These are phyloP conservation scores for Phialophora macrospora DNA, from an alignment of 2,329 filamentous ascomycete species.

Conservation along the genomic window DNA sequence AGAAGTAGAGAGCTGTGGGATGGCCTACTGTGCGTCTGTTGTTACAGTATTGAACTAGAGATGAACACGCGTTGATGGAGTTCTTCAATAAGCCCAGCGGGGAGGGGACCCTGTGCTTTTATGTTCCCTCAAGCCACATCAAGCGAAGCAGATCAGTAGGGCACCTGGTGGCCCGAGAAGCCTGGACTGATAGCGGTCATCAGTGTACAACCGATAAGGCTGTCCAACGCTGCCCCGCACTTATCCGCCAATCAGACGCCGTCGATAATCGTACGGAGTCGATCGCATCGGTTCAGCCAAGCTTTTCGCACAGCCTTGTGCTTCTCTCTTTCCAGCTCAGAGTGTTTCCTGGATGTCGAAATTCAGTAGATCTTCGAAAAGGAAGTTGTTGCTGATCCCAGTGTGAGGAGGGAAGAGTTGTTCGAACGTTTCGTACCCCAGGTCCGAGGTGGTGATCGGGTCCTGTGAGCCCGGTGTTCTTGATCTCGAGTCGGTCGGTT, in stretches of 20 bases:
- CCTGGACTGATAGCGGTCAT: slow-evolving; percentile 1
- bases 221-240: slow-evolving; percentile 13
- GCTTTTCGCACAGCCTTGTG: slow-evolving; percentile 21
- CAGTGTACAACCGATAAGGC: slow-evolving; percentile 25
- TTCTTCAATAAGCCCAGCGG: background rate
- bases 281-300: slow-evolving; percentile 1
- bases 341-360: slow-evolving; percentile 25
- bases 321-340: slow-evolving; percentile 9
- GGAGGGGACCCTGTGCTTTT: background rate
- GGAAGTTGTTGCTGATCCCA: slow-evolving; percentile 37
- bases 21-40: background rate
- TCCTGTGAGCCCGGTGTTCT: slow-evolving; percentile 25
- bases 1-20: background rate
- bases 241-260: slow-evolving; percentile 29
- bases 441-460: slow-evolving; percentile 26
- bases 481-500: slow-evolving; percentile 24
- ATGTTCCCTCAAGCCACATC: background rate
- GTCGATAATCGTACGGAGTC: slow-evolving; percentile 24
- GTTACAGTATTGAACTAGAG: background rate
- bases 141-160: background rate
- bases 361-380: slow-evolving; percentile 38
- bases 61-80: background rate
- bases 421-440: slow-evolving; percentile 34
- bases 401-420: slow-evolving; percentile 36
- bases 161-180: background rate